A percentile compares a stretch with the other conserved stretches of the same genome.
phyloP scores from a whole-genome alignment of 768 basidiomycete species.

The Termitomyces sp. region DNA sequence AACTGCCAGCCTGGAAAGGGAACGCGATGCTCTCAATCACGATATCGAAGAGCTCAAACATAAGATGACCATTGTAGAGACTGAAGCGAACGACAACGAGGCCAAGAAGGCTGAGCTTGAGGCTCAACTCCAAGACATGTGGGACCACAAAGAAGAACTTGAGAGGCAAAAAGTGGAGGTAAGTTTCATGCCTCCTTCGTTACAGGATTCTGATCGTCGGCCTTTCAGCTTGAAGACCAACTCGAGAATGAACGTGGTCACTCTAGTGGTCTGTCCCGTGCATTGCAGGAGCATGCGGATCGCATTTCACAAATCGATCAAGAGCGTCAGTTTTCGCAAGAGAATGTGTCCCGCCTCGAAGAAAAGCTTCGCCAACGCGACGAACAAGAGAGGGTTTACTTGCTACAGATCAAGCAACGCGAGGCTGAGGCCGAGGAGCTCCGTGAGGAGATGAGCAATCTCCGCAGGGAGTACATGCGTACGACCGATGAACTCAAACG shows the following conservation, averaged over 20 bases:
- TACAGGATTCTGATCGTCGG: background rate
- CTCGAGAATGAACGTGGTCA: conserved; percentile 49
- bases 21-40: conserved; percentile 32
- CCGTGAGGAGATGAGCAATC: conserved; percentile 46
- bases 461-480: conserved; percentile 51
- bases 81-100: conserved; percentile 51
- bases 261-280: conserved; percentile 37
- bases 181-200: conserved; percentile 9
- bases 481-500: conserved; percentile 42
- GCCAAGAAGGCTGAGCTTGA: conserved; percentile 52
- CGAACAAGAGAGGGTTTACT: conserved; percentile 43
- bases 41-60: conserved; percentile 38
- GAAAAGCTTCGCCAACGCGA: conserved; percentile 53
- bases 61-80: conserved; percentile 40
- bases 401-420: conserved; percentile 37
- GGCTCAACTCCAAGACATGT: conserved; percentile 46
- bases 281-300: conserved; percentile 48
- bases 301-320: conserved; percentile 45
- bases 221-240: conserved; percentile 44
- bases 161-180: conserved; percentile 57
- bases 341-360: conserved; percentile 51
- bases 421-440: conserved; percentile 50
- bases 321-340: conserved; percentile 50
- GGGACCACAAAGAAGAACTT: conserved; percentile 43
- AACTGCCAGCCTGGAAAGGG: conserved; percentile 28